phyloP scores from a whole-genome alignment of 2,329 filamentous ascomycete species.

The Penicillium glabrum region DNA sequence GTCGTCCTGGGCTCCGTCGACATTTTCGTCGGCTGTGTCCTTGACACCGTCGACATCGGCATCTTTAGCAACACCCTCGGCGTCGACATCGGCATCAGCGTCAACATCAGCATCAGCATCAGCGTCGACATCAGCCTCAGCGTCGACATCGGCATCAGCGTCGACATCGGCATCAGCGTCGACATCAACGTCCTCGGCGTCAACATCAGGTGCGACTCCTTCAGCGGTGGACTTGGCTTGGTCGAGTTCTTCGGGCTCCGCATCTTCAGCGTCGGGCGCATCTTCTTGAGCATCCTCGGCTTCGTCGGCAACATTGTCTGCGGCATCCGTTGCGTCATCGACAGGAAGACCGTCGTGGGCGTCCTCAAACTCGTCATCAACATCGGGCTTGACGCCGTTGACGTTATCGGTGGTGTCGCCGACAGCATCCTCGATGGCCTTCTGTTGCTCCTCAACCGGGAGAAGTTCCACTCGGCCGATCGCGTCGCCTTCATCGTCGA shows the following conservation, averaged over 20 bases:
- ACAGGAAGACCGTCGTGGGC: not conserved
- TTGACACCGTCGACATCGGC: slow-evolving; percentile 18
- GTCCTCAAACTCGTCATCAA: slow-evolving; percentile 3
- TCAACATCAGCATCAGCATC: not conserved
- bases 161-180: slow-evolving; percentile 1
- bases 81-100: slow-evolving; percentile 14
- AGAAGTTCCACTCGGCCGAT: slow-evolving; percentile 33
- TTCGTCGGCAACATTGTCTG: slow-evolving; percentile 20
- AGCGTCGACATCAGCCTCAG: too few species aligned
- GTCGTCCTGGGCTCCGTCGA: slow-evolving; percentile 20
- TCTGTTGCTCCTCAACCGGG: slow-evolving; percentile 27
- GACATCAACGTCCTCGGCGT: slow-evolving; percentile 21
- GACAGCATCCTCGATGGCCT: slow-evolving; percentile 42
- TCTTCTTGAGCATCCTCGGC: slow-evolving; percentile 32
- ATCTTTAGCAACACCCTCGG: slow-evolving; percentile 27
- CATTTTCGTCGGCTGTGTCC: slow-evolving; percentile 23
- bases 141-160: too few species aligned
- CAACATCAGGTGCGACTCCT: not conserved
- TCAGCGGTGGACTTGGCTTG: not conserved
- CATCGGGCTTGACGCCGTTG: slow-evolving; percentile 37
- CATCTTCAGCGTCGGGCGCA: slow-evolving; percentile 10
- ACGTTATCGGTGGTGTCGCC: slow-evolving; percentile 50
- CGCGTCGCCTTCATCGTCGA: slow-evolving; percentile 41
- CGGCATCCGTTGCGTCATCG: slow-evolving; percentile 1
- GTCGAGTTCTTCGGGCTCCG: not conserved